A percentile compares a stretch with the other conserved stretches of the same genome.
phyloP scores from a whole-genome alignment of 2,329 filamentous ascomycete genomes.

The Nothopassalora personata region DNA sequence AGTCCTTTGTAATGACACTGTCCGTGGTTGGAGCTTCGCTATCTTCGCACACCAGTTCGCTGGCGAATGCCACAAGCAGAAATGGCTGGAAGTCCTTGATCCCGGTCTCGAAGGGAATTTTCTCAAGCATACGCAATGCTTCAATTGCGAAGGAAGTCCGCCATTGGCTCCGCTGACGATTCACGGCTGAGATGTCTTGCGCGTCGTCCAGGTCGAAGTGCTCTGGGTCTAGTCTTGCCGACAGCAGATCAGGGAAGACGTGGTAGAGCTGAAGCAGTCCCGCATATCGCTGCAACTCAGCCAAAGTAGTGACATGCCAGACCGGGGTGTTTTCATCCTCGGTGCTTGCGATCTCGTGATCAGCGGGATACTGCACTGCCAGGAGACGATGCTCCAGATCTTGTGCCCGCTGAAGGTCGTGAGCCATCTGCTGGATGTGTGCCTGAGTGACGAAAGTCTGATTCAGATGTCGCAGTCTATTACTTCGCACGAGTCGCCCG shows the following conservation, averaged over 20 bases:
- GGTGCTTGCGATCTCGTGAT: conserved; percentile 46
- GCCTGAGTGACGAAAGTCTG: conserved; percentile 22
- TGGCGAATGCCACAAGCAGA: conserved; percentile 42
- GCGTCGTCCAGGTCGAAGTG: conserved; percentile 23
- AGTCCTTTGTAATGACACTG: conserved; percentile 3
- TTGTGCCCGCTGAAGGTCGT: conserved; percentile 30
- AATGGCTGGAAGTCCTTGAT: conserved; percentile 53
- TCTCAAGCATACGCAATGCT: conserved; percentile 46
- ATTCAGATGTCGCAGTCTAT: conserved; percentile 14
- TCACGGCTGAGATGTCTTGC: not conserved
- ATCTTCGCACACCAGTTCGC: conserved; percentile 16
- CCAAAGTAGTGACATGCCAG: conserved; percentile 50
- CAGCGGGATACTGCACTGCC: conserved; percentile 43
- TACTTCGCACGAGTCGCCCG: conserved; percentile 32
- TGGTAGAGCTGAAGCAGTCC: conserved; percentile 53
- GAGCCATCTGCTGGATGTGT: conserved; percentile 15
- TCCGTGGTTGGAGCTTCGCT: not conserved
- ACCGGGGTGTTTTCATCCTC: conserved; percentile 50
- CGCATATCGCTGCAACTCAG: conserved; percentile 50
- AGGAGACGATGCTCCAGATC: conserved; percentile 48
- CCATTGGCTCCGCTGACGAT: conserved; percentile 34
- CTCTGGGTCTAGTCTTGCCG: conserved; percentile 4
- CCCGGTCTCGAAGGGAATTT: conserved; percentile 49
- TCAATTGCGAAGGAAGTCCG: conserved; percentile 50
- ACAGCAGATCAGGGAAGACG: conserved; percentile 42